These are phyloP conservation scores for Zoysia japonica DNA, from an alignment of 176 grass and related monocot species.

Conservation along the genomic window DNA sequence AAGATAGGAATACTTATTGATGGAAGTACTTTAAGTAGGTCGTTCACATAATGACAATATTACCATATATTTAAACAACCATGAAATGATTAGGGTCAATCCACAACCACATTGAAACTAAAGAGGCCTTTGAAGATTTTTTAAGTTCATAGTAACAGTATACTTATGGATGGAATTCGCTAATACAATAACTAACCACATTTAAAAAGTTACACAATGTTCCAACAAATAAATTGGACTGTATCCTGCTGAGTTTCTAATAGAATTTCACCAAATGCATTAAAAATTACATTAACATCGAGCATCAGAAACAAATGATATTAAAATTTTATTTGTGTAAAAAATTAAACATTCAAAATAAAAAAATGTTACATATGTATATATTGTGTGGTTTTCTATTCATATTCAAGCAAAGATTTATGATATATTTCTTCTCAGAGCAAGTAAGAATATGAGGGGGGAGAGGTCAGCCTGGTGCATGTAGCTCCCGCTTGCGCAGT, in stretches of 20 bases:
- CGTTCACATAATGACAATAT: too few species aligned
- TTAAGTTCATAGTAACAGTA: not conserved
- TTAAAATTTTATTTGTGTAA: constrained; percentile 4
- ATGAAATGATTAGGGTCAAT: too few species aligned
- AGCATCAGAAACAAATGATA: not conserved
- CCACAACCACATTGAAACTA: too few species aligned
- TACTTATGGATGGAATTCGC: not conserved
- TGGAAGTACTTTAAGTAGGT: too few species aligned
- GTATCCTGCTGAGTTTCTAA: not conserved
- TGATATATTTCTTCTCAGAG: constrained; percentile 15
- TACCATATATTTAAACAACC: too few species aligned
- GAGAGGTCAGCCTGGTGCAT: too few species aligned
- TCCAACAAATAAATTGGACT: not conserved
- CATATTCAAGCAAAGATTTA: not conserved
- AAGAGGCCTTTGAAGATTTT: too few species aligned
- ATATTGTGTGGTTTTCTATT: constrained; percentile 7
- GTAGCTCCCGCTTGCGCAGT: too few species aligned
- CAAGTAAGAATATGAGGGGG: not conserved
- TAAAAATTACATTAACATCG: not conserved
- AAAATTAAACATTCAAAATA: constrained; percentile 18
- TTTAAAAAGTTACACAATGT: not conserved
- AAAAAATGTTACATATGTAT: constrained; percentile 7
- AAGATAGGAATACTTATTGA: not conserved
- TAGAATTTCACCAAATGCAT: not conserved
- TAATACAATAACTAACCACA: not conserved